A percentile compares a stretch with the other conserved stretches of the same genome.
These are phyloP conservation scores for Pseudozyma tsukubaensis DNA, from an alignment of 1,284 basidiomycete genomes.

Conservation along the genomic window DNA sequence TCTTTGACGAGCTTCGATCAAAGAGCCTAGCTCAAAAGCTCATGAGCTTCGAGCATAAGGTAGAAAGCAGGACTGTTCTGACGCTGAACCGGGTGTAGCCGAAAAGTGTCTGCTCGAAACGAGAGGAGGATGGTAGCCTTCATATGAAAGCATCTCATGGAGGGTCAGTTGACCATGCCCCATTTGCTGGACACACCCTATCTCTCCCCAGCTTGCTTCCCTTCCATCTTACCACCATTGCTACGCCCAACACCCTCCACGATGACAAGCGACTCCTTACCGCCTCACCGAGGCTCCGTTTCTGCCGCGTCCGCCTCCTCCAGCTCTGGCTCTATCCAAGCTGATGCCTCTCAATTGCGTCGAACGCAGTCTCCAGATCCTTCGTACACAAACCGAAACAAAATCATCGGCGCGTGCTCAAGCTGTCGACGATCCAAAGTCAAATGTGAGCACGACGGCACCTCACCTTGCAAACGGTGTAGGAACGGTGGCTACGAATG, in stretches of 20 bases:
- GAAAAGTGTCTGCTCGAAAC: too few species aligned
- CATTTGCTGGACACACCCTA: background rate
- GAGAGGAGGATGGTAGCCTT: too few species aligned
- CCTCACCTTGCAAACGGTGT: conserved; percentile 29
- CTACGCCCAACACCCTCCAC: background rate
- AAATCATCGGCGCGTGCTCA: conserved; percentile 20
- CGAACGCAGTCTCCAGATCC: conserved; percentile 4
- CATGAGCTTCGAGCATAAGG: too few species aligned
- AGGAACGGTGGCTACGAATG: conserved; percentile 35
- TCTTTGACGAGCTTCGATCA: too few species aligned
- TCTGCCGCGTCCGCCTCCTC: conserved; percentile 9
- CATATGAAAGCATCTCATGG: background rate
- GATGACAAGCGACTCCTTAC: conserved; percentile 9
- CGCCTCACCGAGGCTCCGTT: conserved; percentile 5
- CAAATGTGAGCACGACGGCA: conserved; percentile 33
- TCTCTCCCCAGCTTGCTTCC: background rate
- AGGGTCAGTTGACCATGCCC: background rate
- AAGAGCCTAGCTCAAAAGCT: too few species aligned
- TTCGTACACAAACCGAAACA: background rate
- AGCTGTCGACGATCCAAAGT: conserved; percentile 39
- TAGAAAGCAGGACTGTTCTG: too few species aligned
- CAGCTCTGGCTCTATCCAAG: background rate
- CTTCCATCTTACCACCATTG: background rate
- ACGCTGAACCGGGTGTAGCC: too few species aligned
- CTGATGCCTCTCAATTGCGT: background rate